phyloP scores from a whole-genome alignment of 1,284 basidiomycete species.

The Papiliotrema flavescens region DNA sequence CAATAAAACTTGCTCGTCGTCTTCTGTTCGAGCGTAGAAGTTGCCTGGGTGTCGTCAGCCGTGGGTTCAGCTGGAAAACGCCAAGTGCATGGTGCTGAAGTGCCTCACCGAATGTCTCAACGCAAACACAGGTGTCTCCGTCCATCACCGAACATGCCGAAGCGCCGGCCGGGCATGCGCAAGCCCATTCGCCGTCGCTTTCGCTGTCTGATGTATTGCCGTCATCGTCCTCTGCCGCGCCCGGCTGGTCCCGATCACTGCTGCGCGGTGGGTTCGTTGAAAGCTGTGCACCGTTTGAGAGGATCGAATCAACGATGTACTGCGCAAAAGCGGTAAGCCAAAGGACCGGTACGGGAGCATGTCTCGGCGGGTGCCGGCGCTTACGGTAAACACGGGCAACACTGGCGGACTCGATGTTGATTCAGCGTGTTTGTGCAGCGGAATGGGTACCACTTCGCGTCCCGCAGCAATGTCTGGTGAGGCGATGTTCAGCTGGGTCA shows the following conservation, averaged over 20 bases:
- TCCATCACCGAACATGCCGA: constrained; percentile 7
- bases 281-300: background rate
- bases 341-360: background rate
- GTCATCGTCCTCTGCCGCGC: background rate
- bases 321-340: background rate
- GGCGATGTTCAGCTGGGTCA: background rate
- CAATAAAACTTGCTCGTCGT: constrained; percentile 13
- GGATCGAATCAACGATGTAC: too few species aligned
- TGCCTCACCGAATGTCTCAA: constrained; percentile 23
- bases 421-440: background rate
- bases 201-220: background rate
- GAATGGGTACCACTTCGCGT: background rate
- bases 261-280: background rate
- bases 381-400: background rate
- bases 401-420: background rate
- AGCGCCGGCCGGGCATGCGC: constrained; percentile 3
- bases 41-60: constrained; percentile 18
- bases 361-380: background rate
- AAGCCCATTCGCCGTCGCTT: constrained; percentile 1
- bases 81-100: background rate
- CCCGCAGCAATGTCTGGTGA: background rate
- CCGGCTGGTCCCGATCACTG: background rate
- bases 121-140: constrained; percentile 27
- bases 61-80: background rate
- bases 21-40: constrained; percentile 18